Percentiles rank a stretch among this genome's conserved stretches.
Evolutionary conservation across 2,329 filamentous ascomycete species (phyloP).

Genomic region (Alternaria conjuncta): DNA sequence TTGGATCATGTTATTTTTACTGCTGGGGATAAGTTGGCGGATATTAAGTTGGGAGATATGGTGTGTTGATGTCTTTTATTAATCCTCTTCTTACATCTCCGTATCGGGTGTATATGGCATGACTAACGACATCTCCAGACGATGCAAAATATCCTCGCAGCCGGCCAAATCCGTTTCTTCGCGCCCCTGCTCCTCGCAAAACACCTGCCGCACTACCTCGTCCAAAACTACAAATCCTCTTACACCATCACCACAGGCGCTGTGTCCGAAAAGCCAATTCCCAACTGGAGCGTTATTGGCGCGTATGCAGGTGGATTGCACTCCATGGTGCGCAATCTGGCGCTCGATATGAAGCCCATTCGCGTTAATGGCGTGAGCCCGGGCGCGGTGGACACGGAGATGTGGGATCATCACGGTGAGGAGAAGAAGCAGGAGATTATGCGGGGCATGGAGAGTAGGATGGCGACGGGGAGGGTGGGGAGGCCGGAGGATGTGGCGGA

Average conservation of each 20-base stretch:
- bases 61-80: not conserved
- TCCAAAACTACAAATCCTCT: conserved; percentile 51
- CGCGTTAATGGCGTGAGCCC: conserved; percentile 68
- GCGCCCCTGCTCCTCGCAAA: conserved; percentile 62
- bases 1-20: conserved; percentile 66
- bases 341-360: conserved; percentile 68
- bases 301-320: conserved; percentile 60
- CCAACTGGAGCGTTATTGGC: conserved; percentile 59
- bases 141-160: conserved; percentile 50
- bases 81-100: not conserved
- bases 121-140: conserved; percentile 15
- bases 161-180: conserved; percentile 59
- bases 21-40: conserved; percentile 57
- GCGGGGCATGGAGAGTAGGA: conserved; percentile 19
- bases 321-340: conserved; percentile 62
- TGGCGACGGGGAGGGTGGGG: conserved; percentile 38
- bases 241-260: conserved; percentile 65
- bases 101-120: not conserved
- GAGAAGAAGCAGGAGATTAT: conserved; percentile 34
- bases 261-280: conserved; percentile 58
- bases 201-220: conserved; percentile 54
- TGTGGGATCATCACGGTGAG: conserved; percentile 46
- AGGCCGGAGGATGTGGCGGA: conserved; percentile 48
- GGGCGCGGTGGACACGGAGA: conserved; percentile 57
- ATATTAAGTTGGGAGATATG: conserved; percentile 51